Evolutionary conservation across 73 alveolate species (phyloP), one percentile per base, ranked within the genome.

Genomic region (Paramecium pentaurelia): DNA sequence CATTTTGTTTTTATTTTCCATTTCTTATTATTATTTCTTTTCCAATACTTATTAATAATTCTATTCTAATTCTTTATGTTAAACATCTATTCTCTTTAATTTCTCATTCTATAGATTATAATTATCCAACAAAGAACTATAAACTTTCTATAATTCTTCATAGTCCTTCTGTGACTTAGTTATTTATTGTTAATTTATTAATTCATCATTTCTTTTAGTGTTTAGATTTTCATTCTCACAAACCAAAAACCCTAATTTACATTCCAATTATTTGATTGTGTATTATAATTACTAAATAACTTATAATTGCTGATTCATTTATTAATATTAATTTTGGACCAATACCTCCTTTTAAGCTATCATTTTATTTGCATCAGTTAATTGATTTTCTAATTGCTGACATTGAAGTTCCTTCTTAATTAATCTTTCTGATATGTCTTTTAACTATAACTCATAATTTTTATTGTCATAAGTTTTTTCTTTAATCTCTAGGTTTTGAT

Each of bases 351-450:
- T 64, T 64, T 64, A 7, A 5, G 49, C 84, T 34, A 64, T 64
- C 47, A 64, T 32, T 32, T 64, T 64, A 10, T 64, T 64, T 9
- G 47, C 49, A 64, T 64, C 84, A 32, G 84, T 34, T 28, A 64
- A 64, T 34, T 64, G 28, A 3, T 64, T 64, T 28, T 64, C 84
- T 64, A 64, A 32, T 28, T 64, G 8, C 7, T 64, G 28, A 3
- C 84, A 64, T 12, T 32, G 47, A 28, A 64, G 47, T 64, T 64
- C 84, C 9, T 64, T 64, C 27, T 16, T 64, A 3, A 64, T 28
- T 28, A 64, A 64, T 34, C 84, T 64, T 64, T 64, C 84, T 14
- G 84, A 64, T 32, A 64, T 16, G 84, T 64, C 84, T 64, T 64
- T 64, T 28, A 64, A 12, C 12, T 64, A 64, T 28, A 32, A 27